Evolutionary conservation across 1,139 yeast species (phyloP).

Genomic region (Trichomonascaceae sp.): DNA sequence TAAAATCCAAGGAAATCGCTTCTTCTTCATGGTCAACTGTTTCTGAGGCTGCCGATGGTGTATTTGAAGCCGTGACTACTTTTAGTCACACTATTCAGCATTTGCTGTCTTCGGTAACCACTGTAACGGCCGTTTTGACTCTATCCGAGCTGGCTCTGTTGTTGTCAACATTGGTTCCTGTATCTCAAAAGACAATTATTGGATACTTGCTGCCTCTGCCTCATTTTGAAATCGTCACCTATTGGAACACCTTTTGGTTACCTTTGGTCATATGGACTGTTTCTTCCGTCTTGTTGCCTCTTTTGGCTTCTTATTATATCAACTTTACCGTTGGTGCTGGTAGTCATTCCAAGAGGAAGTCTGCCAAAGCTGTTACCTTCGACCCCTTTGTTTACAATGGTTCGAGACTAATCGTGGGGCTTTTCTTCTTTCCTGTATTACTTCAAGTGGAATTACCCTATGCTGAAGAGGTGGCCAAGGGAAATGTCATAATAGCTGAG

Average conservation of each 20-base stretch:
- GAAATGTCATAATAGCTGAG: slow-evolving; percentile 16
- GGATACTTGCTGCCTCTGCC: slow-evolving; percentile 11
- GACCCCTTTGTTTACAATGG: slow-evolving; percentile 58
- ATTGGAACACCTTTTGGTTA: slow-evolving; percentile 25
- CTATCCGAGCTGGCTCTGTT: slow-evolving; percentile 17
- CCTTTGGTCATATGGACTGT: slow-evolving; percentile 32
- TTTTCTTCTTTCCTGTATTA: slow-evolving; percentile 30
- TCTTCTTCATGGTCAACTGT: slow-evolving; percentile 9
- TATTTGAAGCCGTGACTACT: slow-evolving; percentile 10
- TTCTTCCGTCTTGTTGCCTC: slow-evolving; percentile 37
- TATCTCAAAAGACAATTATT: slow-evolving; percentile 8
- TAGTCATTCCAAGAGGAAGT: slow-evolving; percentile 10
- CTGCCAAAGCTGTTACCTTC: slow-evolving; percentile 20
- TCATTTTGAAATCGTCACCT: slow-evolving; percentile 13
- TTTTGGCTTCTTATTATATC: slow-evolving; percentile 29
- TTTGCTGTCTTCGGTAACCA: slow-evolving; percentile 17
- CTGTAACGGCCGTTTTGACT: slow-evolving; percentile 15
- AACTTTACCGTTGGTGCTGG: slow-evolving; percentile 24
- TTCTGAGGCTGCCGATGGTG: slow-evolving; percentile 10
- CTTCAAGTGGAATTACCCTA: slow-evolving; percentile 4
- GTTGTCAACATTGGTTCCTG: slow-evolving; percentile 12
- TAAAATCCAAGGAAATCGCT: slow-evolving; percentile 3
- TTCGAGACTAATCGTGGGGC: slow-evolving; percentile 43
- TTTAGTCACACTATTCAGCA: slow-evolving; percentile 15
- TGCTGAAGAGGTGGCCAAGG: slow-evolving; percentile 8